Percentiles rank a stretch among this genome's conserved stretches.
Evolutionary conservation across 495 filamentous ascomycete genomes (phyloP).

Genomic region (Hyaloscypha hepaticicola): DNA sequence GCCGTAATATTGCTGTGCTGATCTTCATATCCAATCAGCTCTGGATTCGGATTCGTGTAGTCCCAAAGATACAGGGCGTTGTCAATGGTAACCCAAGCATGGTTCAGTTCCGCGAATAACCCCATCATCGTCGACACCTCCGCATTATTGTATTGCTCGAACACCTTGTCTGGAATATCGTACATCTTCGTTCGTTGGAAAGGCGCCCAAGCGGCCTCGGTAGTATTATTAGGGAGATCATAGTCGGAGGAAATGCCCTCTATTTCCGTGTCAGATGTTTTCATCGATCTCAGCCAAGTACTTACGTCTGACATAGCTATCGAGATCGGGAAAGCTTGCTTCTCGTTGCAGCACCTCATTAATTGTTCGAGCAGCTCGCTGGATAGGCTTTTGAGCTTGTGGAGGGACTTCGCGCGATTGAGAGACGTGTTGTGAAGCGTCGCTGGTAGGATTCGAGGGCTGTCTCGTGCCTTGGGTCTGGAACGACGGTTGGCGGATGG

Average conservation of each 20-base stretch:
- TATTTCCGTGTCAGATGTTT: conserved; percentile 33
- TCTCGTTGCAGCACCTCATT: conserved; percentile 75
- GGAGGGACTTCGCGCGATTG: conserved; percentile 13
- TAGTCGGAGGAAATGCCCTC: conserved; percentile 92
- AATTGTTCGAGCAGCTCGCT: conserved; percentile 80
- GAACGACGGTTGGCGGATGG: conserved; percentile 44
- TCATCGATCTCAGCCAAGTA: conserved; percentile 25
- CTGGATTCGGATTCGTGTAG: conserved; percentile 82
- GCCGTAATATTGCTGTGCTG: conserved; percentile 80
- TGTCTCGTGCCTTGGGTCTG: conserved; percentile 8
- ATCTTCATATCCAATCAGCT: conserved; percentile 90
- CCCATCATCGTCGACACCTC: conserved; percentile 87
- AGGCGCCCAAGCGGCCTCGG: conserved; percentile 74
- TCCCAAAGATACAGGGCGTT: conserved; percentile 97
- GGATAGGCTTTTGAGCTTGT: conserved; percentile 57
- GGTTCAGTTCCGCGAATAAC: conserved; percentile 85
- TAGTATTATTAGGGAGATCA: conserved; percentile 59
- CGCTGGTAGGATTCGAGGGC: conserved; percentile 2
- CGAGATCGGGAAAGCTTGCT: conserved; percentile 81
- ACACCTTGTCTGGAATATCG: conserved; percentile 82
- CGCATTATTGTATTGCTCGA: conserved; percentile 83
- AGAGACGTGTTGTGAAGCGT: conserved; percentile 17
- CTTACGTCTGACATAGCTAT: conserved; percentile 87
- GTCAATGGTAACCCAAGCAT: conserved; percentile 95
- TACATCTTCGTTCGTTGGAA: conserved; percentile 82